Percentiles rank a stretch among this genome's conserved stretches.
Conservation (phyloP, 1,284 basidiomycete species). For the Sporisorium scitamineum region DNA sequence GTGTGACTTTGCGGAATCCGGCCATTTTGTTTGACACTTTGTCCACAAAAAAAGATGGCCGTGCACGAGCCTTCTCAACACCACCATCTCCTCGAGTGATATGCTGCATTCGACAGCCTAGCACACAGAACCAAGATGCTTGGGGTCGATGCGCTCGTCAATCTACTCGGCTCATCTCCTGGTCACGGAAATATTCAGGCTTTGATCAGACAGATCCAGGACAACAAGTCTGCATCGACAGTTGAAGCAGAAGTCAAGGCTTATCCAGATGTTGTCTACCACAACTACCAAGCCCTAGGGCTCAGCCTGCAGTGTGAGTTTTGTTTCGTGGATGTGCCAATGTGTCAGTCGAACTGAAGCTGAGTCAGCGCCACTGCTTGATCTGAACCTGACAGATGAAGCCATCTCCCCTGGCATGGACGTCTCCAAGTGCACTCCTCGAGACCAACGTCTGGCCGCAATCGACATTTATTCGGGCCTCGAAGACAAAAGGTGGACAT, state of each 20-base stretch:
- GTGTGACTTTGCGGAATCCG: conserved; percentile 9
- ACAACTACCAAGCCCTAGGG: conserved; percentile 28
- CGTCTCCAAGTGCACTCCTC: conserved; percentile 12
- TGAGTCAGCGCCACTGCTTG: neutral
- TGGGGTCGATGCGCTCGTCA: neutral
- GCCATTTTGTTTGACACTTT: neutral
- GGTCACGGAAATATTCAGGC: conserved; percentile 5
- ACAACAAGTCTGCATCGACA: neutral
- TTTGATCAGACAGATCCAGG: conserved; percentile 6
- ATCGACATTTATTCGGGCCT: conserved; percentile 40
- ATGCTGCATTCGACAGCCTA: neutral
- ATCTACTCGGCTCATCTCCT: conserved; percentile 11
- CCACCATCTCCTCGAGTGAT: neutral
- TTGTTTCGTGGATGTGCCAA: neutral
- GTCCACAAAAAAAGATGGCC: conserved; percentile 5
- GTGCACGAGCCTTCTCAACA: neutral
- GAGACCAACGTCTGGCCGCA: conserved; percentile 18
- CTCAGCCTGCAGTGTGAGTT: conserved; percentile 46
- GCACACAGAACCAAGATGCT: conserved; percentile 2
- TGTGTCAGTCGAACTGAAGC: no score
- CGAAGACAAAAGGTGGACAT: conserved; percentile 27
- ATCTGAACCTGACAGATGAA: conserved; percentile 12
- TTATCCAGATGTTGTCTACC: conserved; percentile 38
- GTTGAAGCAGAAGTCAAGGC: conserved; percentile 20
- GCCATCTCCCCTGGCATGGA: neutral